Evolutionary conservation across 371 early-diverging fungal species (phyloP).

Genomic region (Chytridium lagenaria): DNA sequence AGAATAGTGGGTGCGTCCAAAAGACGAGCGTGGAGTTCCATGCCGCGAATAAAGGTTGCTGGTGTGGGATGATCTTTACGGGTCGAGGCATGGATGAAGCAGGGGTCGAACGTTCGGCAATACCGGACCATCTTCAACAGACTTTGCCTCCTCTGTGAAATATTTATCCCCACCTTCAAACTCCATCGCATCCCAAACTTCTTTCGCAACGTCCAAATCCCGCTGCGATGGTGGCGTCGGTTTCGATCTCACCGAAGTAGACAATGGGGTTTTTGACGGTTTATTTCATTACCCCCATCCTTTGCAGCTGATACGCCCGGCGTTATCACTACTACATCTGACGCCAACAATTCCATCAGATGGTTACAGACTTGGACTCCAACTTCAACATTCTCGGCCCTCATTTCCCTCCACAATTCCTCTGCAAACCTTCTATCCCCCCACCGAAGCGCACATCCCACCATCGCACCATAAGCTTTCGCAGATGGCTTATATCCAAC

Average conservation of each 20-base stretch:
- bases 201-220: neutral
- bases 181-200: neutral
- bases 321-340: neutral
- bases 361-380: neutral
- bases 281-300: neutral
- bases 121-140: too few relatives aligned
- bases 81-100: too few relatives aligned
- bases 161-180: neutral
- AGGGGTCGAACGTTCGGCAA: too few relatives aligned
- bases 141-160: neutral
- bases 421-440: conserved; percentile 1
- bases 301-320: neutral
- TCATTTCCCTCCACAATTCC: neutral
- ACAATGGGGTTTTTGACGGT: neutral
- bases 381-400: neutral
- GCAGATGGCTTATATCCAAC: conserved; percentile 23
- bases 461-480: conserved; percentile 5
- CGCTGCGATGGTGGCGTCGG: neutral
- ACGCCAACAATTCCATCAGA: neutral
- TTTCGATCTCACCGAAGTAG: neutral
- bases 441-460: conserved; percentile 15
- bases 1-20: neutral
- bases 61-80: neutral
- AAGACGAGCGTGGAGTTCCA: neutral
- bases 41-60: conserved; percentile 6